Evolutionary conservation across 495 filamentous ascomycete species (phyloP).

Genomic region (Copromyces sp.): DNA sequence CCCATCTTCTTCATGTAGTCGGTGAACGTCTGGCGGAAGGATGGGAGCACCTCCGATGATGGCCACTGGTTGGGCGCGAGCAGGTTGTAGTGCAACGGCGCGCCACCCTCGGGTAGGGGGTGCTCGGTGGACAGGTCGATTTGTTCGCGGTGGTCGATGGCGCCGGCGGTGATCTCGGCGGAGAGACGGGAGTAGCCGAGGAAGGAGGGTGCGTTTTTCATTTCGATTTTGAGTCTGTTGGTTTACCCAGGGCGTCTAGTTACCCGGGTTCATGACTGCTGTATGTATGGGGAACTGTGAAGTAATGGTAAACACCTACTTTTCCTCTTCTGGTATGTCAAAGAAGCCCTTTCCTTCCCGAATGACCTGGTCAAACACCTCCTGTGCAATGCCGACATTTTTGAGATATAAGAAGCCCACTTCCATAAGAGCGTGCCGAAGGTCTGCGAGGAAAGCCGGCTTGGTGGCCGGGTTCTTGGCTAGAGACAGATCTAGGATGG

Average conservation of each 20-base stretch:
- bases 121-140: constrained; percentile 81
- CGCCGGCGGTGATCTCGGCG: constrained; percentile 50
- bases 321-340: constrained; percentile 70
- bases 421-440: constrained; percentile 74
- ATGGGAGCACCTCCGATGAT: constrained; percentile 49
- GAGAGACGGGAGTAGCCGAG: constrained; percentile 53
- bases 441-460: constrained; percentile 55
- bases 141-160: constrained; percentile 70
- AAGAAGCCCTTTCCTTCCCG: constrained; percentile 66
- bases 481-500: constrained; percentile 68
- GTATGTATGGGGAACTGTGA: not conserved
- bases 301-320: constrained; percentile 27
- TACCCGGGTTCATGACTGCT: not conserved
- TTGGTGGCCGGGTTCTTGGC: constrained; percentile 58
- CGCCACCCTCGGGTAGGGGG: constrained; percentile 47
- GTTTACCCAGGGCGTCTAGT: not conserved
- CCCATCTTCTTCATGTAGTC: constrained; percentile 70
- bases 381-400: constrained; percentile 65
- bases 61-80: constrained; percentile 91
- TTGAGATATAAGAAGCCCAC: constrained; percentile 90
- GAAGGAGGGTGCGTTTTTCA: constrained; percentile 69
- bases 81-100: constrained; percentile 71
- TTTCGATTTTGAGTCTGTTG: constrained; percentile 64
- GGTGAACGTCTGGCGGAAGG: constrained; percentile 59
- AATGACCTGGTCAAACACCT: constrained; percentile 58